A percentile compares a stretch with the other conserved stretches of the same genome.
Conservation (phyloP, 129 eudicot genomes). For the Glebionis coronaria region DNA sequence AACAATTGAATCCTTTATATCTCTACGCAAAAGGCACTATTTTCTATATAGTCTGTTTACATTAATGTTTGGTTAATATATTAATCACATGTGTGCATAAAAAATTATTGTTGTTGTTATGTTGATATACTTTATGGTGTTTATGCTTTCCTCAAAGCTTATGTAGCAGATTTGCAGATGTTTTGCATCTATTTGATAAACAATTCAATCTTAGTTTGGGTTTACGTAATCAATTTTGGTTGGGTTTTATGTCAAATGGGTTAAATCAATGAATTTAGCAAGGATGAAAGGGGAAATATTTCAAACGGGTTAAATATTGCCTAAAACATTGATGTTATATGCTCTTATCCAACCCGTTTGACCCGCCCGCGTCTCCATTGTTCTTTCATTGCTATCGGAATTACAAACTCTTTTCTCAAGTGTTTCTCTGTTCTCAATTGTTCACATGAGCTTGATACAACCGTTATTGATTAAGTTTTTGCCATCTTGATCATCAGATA, state of each 20-base stretch:
- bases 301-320: not conserved
- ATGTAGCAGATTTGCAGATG: too few relatives aligned
- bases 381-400: constrained; percentile 4
- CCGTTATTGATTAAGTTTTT: not conserved
- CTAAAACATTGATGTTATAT: too few relatives aligned
- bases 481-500: constrained; percentile 48
- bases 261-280: not conserved
- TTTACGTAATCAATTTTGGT: not conserved
- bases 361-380: not conserved
- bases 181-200: too few relatives aligned
- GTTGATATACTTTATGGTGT: too few relatives aligned
- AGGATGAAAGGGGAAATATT: not conserved
- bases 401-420: not conserved
- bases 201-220: too few relatives aligned
- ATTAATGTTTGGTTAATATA: too few relatives aligned
- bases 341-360: not conserved
- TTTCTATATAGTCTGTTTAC: too few relatives aligned
- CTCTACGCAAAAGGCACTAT: too few relatives aligned
- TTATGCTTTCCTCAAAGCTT: too few relatives aligned
- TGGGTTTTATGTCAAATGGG: not conserved
- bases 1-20: too few relatives aligned
- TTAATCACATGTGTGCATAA: too few relatives aligned
- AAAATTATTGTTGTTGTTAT: too few relatives aligned
- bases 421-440: constrained; percentile 5
- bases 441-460: constrained; percentile 9